Evolutionary conservation across 768 basidiomycete genomes (phyloP), one percentile per base, ranked within the genome.

Genomic region (Infundibulicybe gibba): DNA sequence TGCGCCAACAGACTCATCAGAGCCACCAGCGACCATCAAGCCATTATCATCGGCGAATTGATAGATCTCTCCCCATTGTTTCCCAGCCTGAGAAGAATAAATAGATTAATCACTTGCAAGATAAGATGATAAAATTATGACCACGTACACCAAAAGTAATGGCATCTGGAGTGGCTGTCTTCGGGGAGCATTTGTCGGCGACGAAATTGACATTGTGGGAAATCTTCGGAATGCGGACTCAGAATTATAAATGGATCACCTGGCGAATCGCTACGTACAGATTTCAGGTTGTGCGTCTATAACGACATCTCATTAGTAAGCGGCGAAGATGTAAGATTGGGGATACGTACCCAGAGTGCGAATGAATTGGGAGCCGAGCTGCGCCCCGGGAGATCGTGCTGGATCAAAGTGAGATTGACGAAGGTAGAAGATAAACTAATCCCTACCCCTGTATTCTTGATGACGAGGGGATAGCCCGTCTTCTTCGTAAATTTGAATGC

Each of bases 381-480:
- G 10, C 75, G 62, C 12, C 74, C 75, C 47, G 66, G 70, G 54
- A 74, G 75, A 50, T 77, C 75, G 47, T 77, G 75, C 75, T 77
- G 43, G 25, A 32, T 38, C 8, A 17, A n/a, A 38, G 14, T 19
- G 35, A 19, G 14, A 38, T 38, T 33, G n/a, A 17, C 10, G 20
- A 32, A 14, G n/a, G 21, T 17, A 6, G 4, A 17, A 41, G 25
- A 3, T 16, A 15, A 17, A 38, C 10, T 20, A 58, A 25, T 25
- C 8, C 71, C 55, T 50, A 77, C 75, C 19, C 77, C 77, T 12
- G 77, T 76, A 49, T 79, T 80, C 54, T 77, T 76, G 20, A 80
- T 65, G 13, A 70, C 70, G 9, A 80, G 53, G 6, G 74, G 69
- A n/a, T 74, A 57, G 3, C 56, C 53, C 6, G 68, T 66, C 34